Evolutionary conservation across 202 grass and related monocot species (phyloP).

Genomic region (Hordeum pubiflorum): DNA sequence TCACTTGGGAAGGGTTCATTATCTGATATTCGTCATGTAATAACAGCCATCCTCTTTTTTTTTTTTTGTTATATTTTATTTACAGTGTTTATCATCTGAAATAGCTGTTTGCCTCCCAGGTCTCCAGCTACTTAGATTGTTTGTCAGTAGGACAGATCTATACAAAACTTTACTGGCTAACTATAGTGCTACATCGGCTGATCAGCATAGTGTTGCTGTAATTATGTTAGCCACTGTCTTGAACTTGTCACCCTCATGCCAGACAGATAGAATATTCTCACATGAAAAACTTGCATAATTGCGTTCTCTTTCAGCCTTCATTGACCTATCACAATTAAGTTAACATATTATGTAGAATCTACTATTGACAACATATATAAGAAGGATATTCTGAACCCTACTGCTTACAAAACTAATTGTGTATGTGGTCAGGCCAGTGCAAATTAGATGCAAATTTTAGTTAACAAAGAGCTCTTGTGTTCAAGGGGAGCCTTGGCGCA

Average conservation of each 20-base stretch:
- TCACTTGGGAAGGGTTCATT: constrained; percentile 94
- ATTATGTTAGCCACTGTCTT: not conserved
- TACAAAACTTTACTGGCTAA: not conserved
- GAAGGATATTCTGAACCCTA: not conserved
- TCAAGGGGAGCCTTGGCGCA: too few species aligned
- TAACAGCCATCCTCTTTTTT: not conserved
- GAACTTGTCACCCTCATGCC: not conserved
- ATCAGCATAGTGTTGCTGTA: constrained; percentile 1
- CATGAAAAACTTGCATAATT: not conserved
- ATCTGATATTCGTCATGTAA: constrained; percentile 94
- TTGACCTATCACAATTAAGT: not conserved
- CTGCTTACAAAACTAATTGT: not conserved
- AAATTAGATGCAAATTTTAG: not conserved
- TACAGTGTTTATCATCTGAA: constrained; percentile 10
- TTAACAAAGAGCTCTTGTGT: not conserved
- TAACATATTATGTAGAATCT: not conserved
- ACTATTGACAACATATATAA: not conserved
- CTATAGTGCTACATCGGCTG: not conserved
- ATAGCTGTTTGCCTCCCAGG: not conserved
- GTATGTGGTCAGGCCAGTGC: not conserved
- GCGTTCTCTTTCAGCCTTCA: not conserved
- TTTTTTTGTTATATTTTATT: not conserved
- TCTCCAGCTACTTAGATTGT: not conserved
- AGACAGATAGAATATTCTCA: not conserved
- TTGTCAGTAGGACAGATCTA: not conserved